Conservation (phyloP, 176 grass and related monocot genomes). For the Avena sativa region DNA sequence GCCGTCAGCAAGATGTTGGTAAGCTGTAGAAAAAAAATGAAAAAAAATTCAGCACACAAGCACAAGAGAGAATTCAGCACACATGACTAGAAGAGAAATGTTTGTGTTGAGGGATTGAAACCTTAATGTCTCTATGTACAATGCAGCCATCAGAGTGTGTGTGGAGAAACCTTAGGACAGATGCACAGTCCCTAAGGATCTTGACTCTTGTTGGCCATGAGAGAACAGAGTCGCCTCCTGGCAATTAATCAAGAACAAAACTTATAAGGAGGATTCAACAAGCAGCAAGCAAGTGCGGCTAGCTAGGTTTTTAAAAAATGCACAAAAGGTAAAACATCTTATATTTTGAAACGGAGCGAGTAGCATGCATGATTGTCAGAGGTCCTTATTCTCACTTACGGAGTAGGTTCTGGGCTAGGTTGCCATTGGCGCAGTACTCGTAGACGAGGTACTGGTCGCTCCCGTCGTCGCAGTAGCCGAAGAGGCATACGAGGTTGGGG, state of each 20-base stretch:
- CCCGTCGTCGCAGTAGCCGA: slow-evolving; percentile 68
- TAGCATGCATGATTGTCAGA: background rate
- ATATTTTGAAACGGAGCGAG: too few relatives aligned
- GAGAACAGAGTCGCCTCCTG: slow-evolving; percentile 54
- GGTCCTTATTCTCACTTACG: slow-evolving; percentile 34
- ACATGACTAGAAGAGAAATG: background rate
- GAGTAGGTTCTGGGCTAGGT: slow-evolving; percentile 60
- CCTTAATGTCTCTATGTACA: slow-evolving; percentile 78
- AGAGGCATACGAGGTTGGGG: slow-evolving; percentile 63
- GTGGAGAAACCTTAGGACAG: slow-evolving; percentile 71
- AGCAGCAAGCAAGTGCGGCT: background rate
- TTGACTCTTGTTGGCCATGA: slow-evolving; percentile 63
- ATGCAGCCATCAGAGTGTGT: slow-evolving; percentile 70
- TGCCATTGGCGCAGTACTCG: slow-evolving; percentile 67
- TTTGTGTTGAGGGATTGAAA: background rate
- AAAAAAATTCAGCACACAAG: too few relatives aligned
- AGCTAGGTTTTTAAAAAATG: background rate
- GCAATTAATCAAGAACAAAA: slow-evolving; percentile 14
- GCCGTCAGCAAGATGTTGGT: slow-evolving; percentile 74
- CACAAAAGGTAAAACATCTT: too few relatives aligned
- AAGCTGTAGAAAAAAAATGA: slow-evolving; percentile 38
- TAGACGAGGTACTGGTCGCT: slow-evolving; percentile 69
- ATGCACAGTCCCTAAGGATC: slow-evolving; percentile 63
- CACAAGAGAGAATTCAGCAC: too few relatives aligned
- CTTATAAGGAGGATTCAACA: background rate